Evolutionary conservation across 1,284 basidiomycete genomes (phyloP).

Genomic region (Sporisorium sorghi): DNA sequence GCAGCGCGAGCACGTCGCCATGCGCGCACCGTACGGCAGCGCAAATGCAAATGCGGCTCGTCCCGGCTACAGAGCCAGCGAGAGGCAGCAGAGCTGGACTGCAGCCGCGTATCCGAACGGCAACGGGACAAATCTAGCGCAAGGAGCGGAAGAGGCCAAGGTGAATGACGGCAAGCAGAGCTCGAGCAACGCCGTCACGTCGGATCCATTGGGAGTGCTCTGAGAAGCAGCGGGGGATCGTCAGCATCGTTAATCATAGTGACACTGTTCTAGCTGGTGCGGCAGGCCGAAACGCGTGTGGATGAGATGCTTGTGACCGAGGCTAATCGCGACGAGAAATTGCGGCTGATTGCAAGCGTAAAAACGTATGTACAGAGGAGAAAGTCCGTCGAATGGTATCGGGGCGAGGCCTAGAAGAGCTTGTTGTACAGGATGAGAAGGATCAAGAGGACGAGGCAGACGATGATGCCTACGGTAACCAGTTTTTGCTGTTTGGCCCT

Average conservation of each 20-base stretch:
- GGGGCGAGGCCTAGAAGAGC: slow-evolving; percentile 33
- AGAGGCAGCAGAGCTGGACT: slow-evolving; percentile 24
- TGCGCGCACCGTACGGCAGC: slow-evolving; percentile 19
- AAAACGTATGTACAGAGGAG: slow-evolving; percentile 6
- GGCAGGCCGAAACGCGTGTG: background rate
- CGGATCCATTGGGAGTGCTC: slow-evolving; percentile 40
- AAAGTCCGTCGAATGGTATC: background rate
- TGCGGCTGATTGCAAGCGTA: background rate
- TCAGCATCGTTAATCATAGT: background rate
- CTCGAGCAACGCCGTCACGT: slow-evolving; percentile 15
- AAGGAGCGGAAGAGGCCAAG: background rate
- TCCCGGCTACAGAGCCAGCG: slow-evolving; percentile 2
- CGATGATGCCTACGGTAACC: slow-evolving; percentile 64
- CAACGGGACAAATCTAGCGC: background rate
- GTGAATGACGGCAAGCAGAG: slow-evolving; percentile 1
- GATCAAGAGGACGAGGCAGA: slow-evolving; percentile 67
- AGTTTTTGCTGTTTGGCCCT: slow-evolving; percentile 68
- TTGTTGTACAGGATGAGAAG: slow-evolving; percentile 68
- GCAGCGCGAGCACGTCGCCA: slow-evolving; percentile 43
- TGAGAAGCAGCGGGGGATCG: background rate
- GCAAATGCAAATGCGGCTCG: background rate
- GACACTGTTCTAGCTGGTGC: background rate
- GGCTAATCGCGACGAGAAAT: background rate
- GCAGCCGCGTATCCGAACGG: background rate
- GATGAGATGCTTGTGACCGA: background rate